Evolutionary conservation across 345 rosid species (phyloP).

Genomic region (Angophora floribunda): DNA sequence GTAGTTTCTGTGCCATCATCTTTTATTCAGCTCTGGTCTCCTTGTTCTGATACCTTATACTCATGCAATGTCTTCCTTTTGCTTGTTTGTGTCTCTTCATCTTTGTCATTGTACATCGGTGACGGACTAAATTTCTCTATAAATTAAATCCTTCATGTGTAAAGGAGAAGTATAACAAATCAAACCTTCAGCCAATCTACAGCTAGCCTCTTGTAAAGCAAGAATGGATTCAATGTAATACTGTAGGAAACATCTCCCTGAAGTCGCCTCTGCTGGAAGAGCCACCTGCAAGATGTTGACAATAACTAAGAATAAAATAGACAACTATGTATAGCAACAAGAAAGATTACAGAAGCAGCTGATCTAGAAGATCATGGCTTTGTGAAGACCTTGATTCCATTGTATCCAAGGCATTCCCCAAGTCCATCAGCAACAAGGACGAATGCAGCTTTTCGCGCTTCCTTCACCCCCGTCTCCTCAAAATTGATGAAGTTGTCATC

Average conservation of each 20-base stretch:
- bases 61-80: neutral
- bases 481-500: slow-evolving; percentile 55
- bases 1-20: neutral
- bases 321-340: neutral
- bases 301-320: neutral
- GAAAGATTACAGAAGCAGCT: neutral
- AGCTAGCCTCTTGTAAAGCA: slow-evolving; percentile 88
- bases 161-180: neutral
- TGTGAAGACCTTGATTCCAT: slow-evolving; percentile 79
- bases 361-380: neutral
- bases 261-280: slow-evolving; percentile 85
- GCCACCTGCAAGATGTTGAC: slow-evolving; percentile 52
- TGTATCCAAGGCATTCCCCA: slow-evolving; percentile 97
- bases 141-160: neutral
- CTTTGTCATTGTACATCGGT: neutral
- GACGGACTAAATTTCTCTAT: neutral
- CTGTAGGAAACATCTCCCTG: slow-evolving; percentile 83
- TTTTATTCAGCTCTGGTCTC: neutral
- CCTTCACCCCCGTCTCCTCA: slow-evolving; percentile 70
- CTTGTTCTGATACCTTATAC: neutral
- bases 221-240: slow-evolving; percentile 68
- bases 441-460: slow-evolving; percentile 80
- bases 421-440: slow-evolving; percentile 99
- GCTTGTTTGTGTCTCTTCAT: neutral
- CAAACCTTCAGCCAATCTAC: slow-evolving; percentile 49